Evolutionary conservation across 2,329 filamentous ascomycete species (phyloP).

Genomic region (Scedosporium aurantiacum): DNA sequence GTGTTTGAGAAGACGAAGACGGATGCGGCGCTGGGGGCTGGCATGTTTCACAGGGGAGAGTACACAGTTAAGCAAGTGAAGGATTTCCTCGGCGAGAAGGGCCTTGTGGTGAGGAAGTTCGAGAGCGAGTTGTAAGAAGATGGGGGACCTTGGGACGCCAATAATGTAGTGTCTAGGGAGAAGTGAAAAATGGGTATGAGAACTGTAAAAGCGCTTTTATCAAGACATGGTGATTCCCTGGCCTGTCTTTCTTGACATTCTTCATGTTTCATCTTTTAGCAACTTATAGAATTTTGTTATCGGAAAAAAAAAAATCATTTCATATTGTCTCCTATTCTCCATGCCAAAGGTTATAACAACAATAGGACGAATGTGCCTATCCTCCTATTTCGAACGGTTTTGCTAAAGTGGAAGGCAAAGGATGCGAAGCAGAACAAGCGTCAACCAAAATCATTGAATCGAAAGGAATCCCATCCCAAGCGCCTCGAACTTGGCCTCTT

Average conservation of each 20-base stretch:
- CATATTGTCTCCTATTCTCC: too few species aligned
- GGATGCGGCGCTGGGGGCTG: slow-evolving; percentile 87
- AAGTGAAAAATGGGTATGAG: background rate
- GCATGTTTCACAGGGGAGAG: slow-evolving; percentile 95
- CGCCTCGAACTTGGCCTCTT: background rate
- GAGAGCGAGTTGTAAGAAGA: slow-evolving; percentile 42
- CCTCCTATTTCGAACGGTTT: too few species aligned
- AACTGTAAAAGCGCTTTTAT: background rate
- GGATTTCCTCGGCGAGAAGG: slow-evolving; percentile 59
- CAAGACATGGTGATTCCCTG: background rate
- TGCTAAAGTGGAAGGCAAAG: too few species aligned
- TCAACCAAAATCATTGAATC: too few species aligned
- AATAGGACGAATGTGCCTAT: background rate
- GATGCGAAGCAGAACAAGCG: too few species aligned
- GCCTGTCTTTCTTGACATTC: background rate
- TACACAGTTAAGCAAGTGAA: slow-evolving; percentile 95
- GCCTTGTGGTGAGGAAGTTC: slow-evolving; percentile 67
- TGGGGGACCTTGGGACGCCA: background rate
- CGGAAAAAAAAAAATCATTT: too few species aligned
- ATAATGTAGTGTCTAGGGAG: background rate
- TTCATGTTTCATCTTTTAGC: too few species aligned
- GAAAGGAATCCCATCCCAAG: too few species aligned
- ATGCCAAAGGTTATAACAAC: background rate
- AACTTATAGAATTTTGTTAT: too few species aligned
- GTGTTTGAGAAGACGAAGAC: slow-evolving; percentile 79